Conservation (phyloP, 805 yeast genomes). For the Torulaspora quercuum region DNA sequence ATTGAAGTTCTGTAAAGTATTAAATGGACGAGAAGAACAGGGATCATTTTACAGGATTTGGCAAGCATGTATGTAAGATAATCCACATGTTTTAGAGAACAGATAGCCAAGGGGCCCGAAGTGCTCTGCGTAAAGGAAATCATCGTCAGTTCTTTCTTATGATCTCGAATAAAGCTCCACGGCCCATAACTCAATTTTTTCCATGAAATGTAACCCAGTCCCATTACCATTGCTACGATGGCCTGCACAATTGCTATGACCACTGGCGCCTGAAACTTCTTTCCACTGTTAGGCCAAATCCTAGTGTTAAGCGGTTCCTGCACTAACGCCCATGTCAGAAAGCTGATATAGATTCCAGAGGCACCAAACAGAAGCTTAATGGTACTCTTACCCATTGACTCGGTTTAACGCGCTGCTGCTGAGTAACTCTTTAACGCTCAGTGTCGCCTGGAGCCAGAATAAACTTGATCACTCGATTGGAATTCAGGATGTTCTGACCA, state of each 20-base stretch:
- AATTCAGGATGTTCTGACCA: too few species aligned
- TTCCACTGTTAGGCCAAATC: constrained; percentile 57
- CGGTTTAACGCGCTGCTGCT: too few species aligned
- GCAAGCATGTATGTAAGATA: constrained; percentile 81
- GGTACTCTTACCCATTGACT: constrained; percentile 6
- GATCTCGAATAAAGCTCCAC: constrained; percentile 37
- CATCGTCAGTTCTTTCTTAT: constrained; percentile 40
- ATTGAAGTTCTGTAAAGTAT: constrained; percentile 65
- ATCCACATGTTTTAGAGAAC: constrained; percentile 76
- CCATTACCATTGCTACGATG: constrained; percentile 64
- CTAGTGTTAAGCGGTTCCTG: constrained; percentile 85
- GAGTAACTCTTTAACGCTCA: too few species aligned
- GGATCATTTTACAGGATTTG: constrained; percentile 89
- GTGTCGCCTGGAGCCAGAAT: too few species aligned
- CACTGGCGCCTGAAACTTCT: constrained; percentile 69
- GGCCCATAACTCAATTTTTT: constrained; percentile 34
- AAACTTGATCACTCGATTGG: too few species aligned
- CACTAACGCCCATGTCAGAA: constrained; percentile 85
- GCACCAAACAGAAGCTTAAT: constrained; percentile 33
- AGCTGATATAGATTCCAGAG: constrained; percentile 77
- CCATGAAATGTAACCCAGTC: constrained; percentile 52
- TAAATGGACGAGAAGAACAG: constrained; percentile 85
- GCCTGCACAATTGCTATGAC: constrained; percentile 77
- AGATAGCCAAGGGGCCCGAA: constrained; percentile 79
- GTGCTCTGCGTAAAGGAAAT: constrained; percentile 74